A percentile compares a stretch with the other conserved stretches of the same genome.
phyloP scores from a whole-genome alignment of 345 rosid species.

The Microthlaspi erraticum region DNA sequence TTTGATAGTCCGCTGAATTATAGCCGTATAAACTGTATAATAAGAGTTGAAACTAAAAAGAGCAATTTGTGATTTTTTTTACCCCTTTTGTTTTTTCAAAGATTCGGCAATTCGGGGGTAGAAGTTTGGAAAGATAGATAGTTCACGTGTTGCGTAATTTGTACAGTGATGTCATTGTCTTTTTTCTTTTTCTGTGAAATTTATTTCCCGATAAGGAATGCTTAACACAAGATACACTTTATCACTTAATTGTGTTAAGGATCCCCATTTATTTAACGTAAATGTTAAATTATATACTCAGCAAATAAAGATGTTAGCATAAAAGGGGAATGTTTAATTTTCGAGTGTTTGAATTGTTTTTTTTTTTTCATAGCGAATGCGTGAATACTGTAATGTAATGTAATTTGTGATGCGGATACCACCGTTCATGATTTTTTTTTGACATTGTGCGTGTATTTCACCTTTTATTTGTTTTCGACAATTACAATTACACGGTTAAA shows the following conservation, averaged over 20 bases:
- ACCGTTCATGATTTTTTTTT: slow-evolving; percentile 6
- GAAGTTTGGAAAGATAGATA: background rate
- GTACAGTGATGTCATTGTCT: slow-evolving; percentile 35
- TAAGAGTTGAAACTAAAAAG: background rate
- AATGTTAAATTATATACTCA: background rate
- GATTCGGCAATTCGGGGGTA: slow-evolving; percentile 8
- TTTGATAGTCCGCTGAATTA: background rate
- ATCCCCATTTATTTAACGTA: slow-evolving; percentile 10
- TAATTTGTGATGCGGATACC: background rate
- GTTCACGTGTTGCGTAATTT: slow-evolving; percentile 38
- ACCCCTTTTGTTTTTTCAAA: background rate
- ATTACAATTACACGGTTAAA: background rate
- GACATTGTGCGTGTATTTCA: background rate
- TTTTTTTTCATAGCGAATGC: background rate
- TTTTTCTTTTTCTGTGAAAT: background rate
- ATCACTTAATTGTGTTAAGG: slow-evolving; percentile 2
- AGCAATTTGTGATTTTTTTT: slow-evolving; percentile 5
- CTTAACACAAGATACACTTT: background rate
- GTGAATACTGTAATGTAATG: slow-evolving; percentile 1
- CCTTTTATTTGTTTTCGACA: background rate
- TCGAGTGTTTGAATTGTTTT: background rate
- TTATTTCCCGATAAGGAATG: background rate
- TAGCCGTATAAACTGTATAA: too few relatives aligned
- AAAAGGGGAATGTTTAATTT: background rate
- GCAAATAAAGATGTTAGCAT: slow-evolving; percentile 1